Evolutionary conservation across 2,329 filamentous ascomycete genomes (phyloP).

Genomic region (Bisporella sp.): DNA sequence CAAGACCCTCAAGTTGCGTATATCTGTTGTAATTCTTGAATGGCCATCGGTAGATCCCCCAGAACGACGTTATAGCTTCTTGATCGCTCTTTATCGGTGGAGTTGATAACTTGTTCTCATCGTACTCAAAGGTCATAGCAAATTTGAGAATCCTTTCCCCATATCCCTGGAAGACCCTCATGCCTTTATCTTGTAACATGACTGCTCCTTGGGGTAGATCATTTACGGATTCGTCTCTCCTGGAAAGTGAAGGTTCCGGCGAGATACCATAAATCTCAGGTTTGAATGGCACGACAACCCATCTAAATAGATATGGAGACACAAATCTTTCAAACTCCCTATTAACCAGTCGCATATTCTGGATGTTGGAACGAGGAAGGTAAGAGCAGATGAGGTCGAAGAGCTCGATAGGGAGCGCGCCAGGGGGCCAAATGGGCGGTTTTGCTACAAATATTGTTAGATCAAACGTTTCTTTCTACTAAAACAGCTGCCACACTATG

Average conservation of each 20-base stretch:
- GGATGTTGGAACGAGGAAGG: constrained; percentile 51
- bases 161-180: constrained; percentile 55
- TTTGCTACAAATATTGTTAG: too few species aligned
- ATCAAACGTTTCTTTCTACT: too few species aligned
- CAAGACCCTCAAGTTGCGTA: constrained; percentile 50
- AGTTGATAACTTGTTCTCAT: constrained; percentile 40
- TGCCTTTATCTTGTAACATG: constrained; percentile 38
- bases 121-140: constrained; percentile 63
- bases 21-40: constrained; percentile 52
- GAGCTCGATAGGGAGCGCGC: constrained; percentile 51
- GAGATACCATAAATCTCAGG: constrained; percentile 54
- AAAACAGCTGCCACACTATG: too few species aligned
- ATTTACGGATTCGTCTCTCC: not conserved
- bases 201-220: constrained; percentile 15
- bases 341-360: constrained; percentile 54
- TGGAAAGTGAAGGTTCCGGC: constrained; percentile 20
- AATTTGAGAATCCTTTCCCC: constrained; percentile 54
- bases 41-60: constrained; percentile 61
- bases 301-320: constrained; percentile 51
- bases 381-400: constrained; percentile 49
- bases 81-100: constrained; percentile 51
- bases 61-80: constrained; percentile 48
- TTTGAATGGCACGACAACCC: constrained; percentile 59
- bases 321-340: constrained; percentile 51
- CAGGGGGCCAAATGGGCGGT: constrained; percentile 28